Percentiles rank a stretch among this genome's conserved stretches.
Conservation (phyloP, 345 rosid genomes). For the Rhodamnia argentea region DNA sequence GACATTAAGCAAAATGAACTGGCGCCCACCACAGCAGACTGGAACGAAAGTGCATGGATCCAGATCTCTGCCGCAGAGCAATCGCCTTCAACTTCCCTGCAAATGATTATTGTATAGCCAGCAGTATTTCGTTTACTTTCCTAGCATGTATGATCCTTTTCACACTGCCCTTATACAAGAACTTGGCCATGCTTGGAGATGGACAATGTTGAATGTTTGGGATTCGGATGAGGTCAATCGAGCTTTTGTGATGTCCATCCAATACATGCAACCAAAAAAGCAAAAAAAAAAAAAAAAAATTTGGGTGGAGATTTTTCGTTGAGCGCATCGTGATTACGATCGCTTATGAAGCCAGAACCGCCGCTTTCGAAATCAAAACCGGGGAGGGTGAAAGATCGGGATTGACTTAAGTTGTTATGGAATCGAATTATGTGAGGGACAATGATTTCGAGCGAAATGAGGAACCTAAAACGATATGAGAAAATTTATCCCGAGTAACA, state of each 20-base stretch:
- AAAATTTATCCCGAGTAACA: neutral
- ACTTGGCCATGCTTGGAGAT: neutral
- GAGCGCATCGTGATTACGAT: neutral
- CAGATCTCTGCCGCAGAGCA: neutral
- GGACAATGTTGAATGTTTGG: neutral
- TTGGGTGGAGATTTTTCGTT: neutral
- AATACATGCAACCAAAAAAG: neutral
- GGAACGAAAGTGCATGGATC: neutral
- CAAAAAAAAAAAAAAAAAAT: neutral
- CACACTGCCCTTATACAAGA: neutral
- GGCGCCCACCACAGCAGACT: neutral
- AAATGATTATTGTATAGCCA: neutral
- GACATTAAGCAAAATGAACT: neutral
- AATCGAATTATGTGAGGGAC: neutral
- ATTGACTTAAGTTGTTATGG: neutral
- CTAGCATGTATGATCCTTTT: neutral
- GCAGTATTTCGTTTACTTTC: neutral
- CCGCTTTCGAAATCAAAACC: neutral
- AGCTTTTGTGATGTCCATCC: neutral
- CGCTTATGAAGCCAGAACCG: fast-evolving
- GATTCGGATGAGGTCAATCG: neutral
- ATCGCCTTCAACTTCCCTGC: neutral
- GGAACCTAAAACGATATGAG: neutral
- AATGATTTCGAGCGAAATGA: neutral
- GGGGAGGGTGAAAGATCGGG: neutral